Evolutionary conservation across 2,329 filamentous ascomycete genomes (phyloP).

Genomic region (Aschersonia sp.): DNA sequence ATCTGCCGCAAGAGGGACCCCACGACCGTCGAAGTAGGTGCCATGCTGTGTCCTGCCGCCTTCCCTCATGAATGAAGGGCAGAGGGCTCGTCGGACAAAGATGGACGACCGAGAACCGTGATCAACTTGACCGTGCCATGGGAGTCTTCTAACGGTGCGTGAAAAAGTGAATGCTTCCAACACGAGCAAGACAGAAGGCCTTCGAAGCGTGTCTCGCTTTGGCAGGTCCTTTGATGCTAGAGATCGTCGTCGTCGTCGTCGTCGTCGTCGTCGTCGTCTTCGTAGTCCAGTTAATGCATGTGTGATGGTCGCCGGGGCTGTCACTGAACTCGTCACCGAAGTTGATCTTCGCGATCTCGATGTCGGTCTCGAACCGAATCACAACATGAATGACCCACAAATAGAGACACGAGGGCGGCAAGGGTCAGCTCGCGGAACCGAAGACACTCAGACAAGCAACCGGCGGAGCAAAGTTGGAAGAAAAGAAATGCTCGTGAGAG

Average conservation of each 20-base stretch:
- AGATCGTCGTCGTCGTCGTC: too few relatives aligned
- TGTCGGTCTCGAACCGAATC: not conserved
- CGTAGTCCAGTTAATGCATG: not conserved
- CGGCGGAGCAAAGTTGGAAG: not conserved
- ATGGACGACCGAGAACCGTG: not conserved
- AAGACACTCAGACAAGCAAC: not conserved
- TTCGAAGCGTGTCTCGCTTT: not conserved
- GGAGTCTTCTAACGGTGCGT: not conserved
- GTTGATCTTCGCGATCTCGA: not conserved
- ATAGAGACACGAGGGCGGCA: not conserved
- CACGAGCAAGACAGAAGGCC: not conserved
- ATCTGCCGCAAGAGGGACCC: slow-evolving; percentile 42
- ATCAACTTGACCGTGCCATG: slow-evolving; percentile 4
- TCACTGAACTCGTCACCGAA: not conserved
- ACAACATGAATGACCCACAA: not conserved
- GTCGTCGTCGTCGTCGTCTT: not conserved
- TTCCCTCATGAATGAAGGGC: not conserved
- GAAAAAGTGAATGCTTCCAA: not conserved
- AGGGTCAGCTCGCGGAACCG: not conserved
- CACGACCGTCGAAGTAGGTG: slow-evolving; percentile 34
- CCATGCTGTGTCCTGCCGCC: slow-evolving; percentile 23
- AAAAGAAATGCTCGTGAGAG: not conserved
- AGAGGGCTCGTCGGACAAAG: not conserved
- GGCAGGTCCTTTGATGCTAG: too few relatives aligned
- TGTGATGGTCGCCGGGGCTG: not conserved